A percentile compares a stretch with the other conserved stretches of the same genome.
phyloP scores from a whole-genome alignment of 257 asterid genomes.

The Solanum virginianum region DNA sequence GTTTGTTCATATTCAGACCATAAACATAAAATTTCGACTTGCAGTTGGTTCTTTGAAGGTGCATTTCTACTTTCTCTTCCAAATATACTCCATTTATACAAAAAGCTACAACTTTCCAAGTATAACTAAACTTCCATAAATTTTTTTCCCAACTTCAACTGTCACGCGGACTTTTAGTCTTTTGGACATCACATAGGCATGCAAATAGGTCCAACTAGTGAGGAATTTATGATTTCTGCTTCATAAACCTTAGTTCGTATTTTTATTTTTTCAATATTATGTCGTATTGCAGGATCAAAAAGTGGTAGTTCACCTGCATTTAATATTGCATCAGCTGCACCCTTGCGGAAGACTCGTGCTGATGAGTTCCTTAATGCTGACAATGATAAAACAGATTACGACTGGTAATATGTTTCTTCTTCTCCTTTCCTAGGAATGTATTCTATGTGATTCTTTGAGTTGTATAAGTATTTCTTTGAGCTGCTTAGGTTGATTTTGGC shows the following conservation, averaged over 20 bases:
- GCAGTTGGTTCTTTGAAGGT: background rate
- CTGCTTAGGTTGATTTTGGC: background rate
- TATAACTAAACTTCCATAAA: background rate
- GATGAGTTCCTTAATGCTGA: conserved; percentile 94
- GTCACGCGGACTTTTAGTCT: background rate
- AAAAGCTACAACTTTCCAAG: background rate
- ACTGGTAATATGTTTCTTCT: conserved; percentile 44
- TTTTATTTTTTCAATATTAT: background rate
- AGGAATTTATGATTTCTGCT: background rate
- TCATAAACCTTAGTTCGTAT: background rate
- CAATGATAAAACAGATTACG: conserved; percentile 91
- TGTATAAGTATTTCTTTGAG: background rate
- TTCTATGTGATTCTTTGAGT: background rate
- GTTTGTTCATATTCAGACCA: background rate
- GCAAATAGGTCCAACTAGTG: background rate
- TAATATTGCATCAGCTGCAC: conserved; percentile 41
- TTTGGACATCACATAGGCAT: background rate
- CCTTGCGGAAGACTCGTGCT: conserved; percentile 54
- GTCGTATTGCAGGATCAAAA: conserved; percentile 44
- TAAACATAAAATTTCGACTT: background rate
- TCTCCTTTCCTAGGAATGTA: background rate
- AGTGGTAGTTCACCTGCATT: conserved; percentile 56
- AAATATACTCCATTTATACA: background rate
- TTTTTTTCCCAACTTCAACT: background rate
- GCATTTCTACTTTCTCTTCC: background rate